phyloP scores from a whole-genome alignment of 2,329 filamentous ascomycete species.

The Fusarium protoensiforme region DNA sequence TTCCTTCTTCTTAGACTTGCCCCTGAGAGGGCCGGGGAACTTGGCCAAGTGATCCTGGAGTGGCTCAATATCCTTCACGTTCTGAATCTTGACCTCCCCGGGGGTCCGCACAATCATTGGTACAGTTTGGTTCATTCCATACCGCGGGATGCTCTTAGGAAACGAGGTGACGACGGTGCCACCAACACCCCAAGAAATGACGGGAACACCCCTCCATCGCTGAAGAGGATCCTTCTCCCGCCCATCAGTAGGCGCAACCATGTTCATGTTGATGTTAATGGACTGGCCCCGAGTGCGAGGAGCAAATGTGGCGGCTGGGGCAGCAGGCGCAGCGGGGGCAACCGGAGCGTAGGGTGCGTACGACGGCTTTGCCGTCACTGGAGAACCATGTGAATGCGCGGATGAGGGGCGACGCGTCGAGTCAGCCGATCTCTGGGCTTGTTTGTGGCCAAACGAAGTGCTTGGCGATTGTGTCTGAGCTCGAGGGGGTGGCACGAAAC shows the following conservation, averaged over 20 bases:
- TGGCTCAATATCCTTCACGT: constrained; percentile 78
- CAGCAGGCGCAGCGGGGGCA: constrained; percentile 10
- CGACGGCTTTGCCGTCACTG: constrained; percentile 40
- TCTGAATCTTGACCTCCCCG: constrained; percentile 83
- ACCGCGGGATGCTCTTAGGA: constrained; percentile 88
- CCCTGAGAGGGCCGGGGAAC: constrained; percentile 90
- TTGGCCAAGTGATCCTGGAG: constrained; percentile 78
- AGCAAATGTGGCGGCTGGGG: constrained; percentile 32
- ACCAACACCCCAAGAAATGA: constrained; percentile 89
- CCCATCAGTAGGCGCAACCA: constrained; percentile 72
- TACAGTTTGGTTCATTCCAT: constrained; percentile 76
- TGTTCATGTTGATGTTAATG: constrained; percentile 63
- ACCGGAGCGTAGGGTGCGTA: constrained; percentile 44
- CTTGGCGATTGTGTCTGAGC: constrained; percentile 73
- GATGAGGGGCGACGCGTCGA: constrained; percentile 65
- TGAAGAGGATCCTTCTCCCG: constrained; percentile 81
- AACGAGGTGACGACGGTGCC: constrained; percentile 86
- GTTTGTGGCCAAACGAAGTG: constrained; percentile 54
- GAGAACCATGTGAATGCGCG: constrained; percentile 58
- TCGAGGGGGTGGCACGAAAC: constrained; percentile 67
- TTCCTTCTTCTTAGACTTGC: constrained; percentile 97
- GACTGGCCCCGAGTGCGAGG: constrained; percentile 64
- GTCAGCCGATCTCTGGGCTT: constrained; percentile 50
- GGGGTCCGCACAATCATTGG: constrained; percentile 85
- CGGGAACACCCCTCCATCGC: constrained; percentile 89